Conservation (phyloP, 2,329 filamentous ascomycete species). For the Xylaria sp. region DNA sequence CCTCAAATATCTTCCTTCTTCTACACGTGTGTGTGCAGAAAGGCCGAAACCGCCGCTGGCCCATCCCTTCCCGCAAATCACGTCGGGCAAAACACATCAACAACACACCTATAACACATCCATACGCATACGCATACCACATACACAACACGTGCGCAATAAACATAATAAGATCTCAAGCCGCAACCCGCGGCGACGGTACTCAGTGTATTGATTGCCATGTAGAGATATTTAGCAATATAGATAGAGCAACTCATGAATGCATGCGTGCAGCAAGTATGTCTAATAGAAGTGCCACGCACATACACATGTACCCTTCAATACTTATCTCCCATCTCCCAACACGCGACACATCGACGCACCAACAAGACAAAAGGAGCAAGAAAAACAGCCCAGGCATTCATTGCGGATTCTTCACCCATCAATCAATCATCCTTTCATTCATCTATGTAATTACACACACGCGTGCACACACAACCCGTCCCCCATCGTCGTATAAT, state of each 20-base stretch:
- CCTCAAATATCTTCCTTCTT: too few species aligned
- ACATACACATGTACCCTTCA: not conserved
- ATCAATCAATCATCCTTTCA: conserved; percentile 16
- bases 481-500: not conserved
- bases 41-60: too few species aligned
- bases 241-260: not conserved
- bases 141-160: too few species aligned
- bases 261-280: too few species aligned
- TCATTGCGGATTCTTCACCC: conserved; percentile 2
- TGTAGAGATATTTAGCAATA: not conserved
- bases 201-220: too few species aligned
- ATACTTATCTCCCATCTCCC: not conserved
- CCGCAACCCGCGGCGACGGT: too few species aligned
- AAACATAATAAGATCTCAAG: too few species aligned
- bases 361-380: not conserved
- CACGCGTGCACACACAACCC: not conserved
- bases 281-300: not conserved
- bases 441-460: conserved; percentile 31
- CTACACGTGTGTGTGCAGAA: too few species aligned
- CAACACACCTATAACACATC: too few species aligned
- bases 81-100: too few species aligned
- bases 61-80: too few species aligned
- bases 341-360: not conserved
- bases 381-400: conserved; percentile 1
- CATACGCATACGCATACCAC: too few species aligned